Conservation (phyloP, 768 basidiomycete genomes). For the Psilocybe sp. region DNA sequence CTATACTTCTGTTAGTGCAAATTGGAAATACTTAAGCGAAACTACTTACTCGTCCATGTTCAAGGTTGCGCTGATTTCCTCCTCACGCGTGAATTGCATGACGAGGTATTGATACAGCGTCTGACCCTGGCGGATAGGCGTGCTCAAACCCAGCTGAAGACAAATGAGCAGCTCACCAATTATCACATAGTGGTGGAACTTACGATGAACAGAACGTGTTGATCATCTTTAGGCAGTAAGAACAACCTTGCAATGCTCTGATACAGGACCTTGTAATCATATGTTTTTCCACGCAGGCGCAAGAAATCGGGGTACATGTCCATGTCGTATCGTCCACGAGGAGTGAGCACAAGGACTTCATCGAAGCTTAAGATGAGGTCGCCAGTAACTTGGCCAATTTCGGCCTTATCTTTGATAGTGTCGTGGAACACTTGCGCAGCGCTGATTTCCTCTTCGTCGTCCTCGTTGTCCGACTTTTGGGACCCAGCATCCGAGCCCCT, state of each 20-base stretch:
- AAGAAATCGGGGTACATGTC: conserved; percentile 97
- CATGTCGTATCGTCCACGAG: conserved; percentile 95
- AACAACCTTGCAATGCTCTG: conserved; percentile 85
- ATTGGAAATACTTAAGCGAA: not conserved
- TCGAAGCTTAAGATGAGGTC: conserved; percentile 93
- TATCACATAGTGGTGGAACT: conserved; percentile 24
- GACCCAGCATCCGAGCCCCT: conserved; percentile 75
- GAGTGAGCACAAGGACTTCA: conserved; percentile 92
- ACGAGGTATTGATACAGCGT: conserved; percentile 97
- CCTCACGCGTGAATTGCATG: conserved; percentile 96
- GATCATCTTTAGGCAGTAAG: conserved; percentile 94
- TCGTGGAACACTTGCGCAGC: conserved; percentile 98
- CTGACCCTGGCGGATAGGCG: conserved; percentile 96
- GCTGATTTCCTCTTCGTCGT: conserved; percentile 75
- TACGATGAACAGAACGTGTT: conserved; percentile 93
- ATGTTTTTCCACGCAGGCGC: conserved; percentile 95
- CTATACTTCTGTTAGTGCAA: conserved; percentile 30
- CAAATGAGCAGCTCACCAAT: conserved; percentile 1
- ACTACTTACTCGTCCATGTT: conserved; percentile 82
- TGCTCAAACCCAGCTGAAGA: conserved; percentile 79
- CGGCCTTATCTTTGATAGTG: conserved; percentile 92
- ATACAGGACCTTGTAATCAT: conserved; percentile 97
- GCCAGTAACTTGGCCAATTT: conserved; percentile 87
- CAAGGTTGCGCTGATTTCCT: conserved; percentile 93
- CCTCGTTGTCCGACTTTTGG: conserved; percentile 69